Conservation (phyloP, 2,329 filamentous ascomycete genomes). For the Botrytis galanthina region DNA sequence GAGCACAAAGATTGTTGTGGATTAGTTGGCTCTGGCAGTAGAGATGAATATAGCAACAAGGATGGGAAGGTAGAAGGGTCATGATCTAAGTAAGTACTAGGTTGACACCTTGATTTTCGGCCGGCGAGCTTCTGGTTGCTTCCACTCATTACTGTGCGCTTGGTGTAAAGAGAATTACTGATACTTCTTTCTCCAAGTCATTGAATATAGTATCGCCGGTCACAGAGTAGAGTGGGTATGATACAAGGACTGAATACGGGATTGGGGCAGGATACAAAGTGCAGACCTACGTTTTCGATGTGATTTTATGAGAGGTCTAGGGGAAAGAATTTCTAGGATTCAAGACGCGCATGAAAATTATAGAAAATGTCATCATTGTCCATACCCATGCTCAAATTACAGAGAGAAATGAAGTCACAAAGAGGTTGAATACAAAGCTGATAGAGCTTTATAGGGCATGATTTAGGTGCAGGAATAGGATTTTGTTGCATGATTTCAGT, state of each 20-base stretch:
- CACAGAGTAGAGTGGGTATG: too few species aligned
- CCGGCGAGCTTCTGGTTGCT: neutral
- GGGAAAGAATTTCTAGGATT: accelerated
- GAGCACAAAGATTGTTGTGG: neutral
- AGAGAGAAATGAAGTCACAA: neutral
- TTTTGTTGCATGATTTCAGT: too few species aligned
- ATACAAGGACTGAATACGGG: neutral
- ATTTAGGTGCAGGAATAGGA: too few species aligned
- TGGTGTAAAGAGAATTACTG: neutral
- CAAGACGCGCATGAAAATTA: neutral
- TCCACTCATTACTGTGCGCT: neutral
- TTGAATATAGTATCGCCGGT: neutral
- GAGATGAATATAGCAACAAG: neutral
- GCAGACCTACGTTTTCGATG: neutral
- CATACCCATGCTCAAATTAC: neutral
- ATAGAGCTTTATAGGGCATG: neutral
- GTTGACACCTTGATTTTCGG: too few species aligned
- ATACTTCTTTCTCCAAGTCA: neutral
- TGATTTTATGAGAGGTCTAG: neutral
- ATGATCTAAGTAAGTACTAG: neutral
- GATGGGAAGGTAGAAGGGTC: neutral
- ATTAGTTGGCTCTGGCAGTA: neutral
- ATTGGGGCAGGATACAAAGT: accelerated
- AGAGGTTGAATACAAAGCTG: neutral
- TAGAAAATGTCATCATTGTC: neutral